These are phyloP conservation scores for Nymphaea thermarum DNA, from an alignment of 164 flowering plant genomes.

Conservation along the genomic window DNA sequence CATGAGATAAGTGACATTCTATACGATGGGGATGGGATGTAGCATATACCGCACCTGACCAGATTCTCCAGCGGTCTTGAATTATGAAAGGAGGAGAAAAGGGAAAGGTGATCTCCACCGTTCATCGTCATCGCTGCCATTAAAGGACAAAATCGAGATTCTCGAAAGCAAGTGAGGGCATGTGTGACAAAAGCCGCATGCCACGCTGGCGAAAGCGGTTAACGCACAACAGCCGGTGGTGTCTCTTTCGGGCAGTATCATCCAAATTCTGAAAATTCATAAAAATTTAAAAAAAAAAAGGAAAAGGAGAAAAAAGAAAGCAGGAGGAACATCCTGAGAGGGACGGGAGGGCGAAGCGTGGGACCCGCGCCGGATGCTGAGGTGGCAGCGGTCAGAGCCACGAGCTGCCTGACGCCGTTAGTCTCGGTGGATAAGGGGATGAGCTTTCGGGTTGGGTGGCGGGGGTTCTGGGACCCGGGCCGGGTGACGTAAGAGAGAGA, in stretches of 20 bases:
- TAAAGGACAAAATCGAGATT: too few species aligned
- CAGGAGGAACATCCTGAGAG: neutral
- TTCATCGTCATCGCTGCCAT: too few species aligned
- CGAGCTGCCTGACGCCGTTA: constrained; percentile 2
- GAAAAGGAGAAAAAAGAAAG: too few species aligned
- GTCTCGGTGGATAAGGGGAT: constrained; percentile 1
- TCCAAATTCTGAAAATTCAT: too few species aligned
- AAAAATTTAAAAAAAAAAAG: too few species aligned
- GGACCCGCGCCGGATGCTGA: neutral
- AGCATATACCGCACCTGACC: too few species aligned
- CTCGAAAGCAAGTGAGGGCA: too few species aligned
- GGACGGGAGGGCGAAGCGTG: neutral
- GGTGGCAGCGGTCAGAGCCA: neutral
- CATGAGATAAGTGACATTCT: too few species aligned
- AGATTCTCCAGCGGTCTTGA: too few species aligned
- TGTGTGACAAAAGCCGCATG: neutral
- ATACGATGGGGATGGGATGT: too few species aligned
- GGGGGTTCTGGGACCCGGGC: neutral
- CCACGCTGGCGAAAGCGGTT: constrained; percentile 15
- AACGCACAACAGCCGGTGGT: neutral
- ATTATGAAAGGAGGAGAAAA: too few species aligned
- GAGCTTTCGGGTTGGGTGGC: neutral
- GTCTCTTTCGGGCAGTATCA: neutral
- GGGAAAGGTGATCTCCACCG: too few species aligned
- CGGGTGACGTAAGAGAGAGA: neutral